Conservation (phyloP, 768 basidiomycete genomes). For the Xerocomus spinulosus region DNA sequence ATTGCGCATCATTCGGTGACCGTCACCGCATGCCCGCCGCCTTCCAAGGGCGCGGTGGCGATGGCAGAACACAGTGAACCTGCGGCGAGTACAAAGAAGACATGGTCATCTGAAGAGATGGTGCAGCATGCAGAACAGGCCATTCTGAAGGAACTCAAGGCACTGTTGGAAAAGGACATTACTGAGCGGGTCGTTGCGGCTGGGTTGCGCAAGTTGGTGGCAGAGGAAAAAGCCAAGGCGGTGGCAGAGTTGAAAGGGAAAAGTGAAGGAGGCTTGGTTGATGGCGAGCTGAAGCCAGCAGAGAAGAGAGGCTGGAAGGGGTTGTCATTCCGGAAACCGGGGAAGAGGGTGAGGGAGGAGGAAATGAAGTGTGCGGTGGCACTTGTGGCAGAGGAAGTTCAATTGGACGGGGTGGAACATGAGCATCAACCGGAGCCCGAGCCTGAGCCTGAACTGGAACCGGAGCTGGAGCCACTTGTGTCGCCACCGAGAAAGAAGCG, state of each 20-base stretch:
- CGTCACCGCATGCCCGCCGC: slow-evolving; percentile 41
- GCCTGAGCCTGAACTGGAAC: slow-evolving; percentile 32
- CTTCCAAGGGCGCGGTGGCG: slow-evolving; percentile 32
- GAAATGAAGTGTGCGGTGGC: slow-evolving; percentile 21
- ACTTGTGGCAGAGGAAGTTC: slow-evolving; percentile 23
- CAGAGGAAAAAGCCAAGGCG: slow-evolving; percentile 45
- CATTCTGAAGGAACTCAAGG: slow-evolving; percentile 53
- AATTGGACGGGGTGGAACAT: slow-evolving; percentile 25
- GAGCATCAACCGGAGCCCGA: slow-evolving; percentile 34
- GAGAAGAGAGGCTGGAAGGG: slow-evolving; percentile 42
- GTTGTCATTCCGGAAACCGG: slow-evolving; percentile 42
- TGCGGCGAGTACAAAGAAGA: slow-evolving; percentile 34
- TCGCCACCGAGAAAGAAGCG: slow-evolving; percentile 56
- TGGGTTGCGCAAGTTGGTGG: slow-evolving; percentile 49
- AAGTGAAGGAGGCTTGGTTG: slow-evolving; percentile 27
- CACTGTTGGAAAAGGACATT: slow-evolving; percentile 60
- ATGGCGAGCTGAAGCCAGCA: slow-evolving; percentile 44
- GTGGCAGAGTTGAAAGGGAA: slow-evolving; percentile 21
- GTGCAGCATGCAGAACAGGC: slow-evolving; percentile 51
- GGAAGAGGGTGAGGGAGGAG: slow-evolving; percentile 37
- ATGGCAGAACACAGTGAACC: slow-evolving; percentile 29
- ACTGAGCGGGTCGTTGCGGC: slow-evolving; percentile 53
- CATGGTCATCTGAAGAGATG: slow-evolving; percentile 52
- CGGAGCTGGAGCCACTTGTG: slow-evolving; percentile 31
- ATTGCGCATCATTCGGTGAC: slow-evolving; percentile 58